Percentiles rank a stretch among this genome's conserved stretches.
Evolutionary conservation across 2,329 filamentous ascomycete species (phyloP).

Genomic region (Berkeleyomyces basicola): DNA sequence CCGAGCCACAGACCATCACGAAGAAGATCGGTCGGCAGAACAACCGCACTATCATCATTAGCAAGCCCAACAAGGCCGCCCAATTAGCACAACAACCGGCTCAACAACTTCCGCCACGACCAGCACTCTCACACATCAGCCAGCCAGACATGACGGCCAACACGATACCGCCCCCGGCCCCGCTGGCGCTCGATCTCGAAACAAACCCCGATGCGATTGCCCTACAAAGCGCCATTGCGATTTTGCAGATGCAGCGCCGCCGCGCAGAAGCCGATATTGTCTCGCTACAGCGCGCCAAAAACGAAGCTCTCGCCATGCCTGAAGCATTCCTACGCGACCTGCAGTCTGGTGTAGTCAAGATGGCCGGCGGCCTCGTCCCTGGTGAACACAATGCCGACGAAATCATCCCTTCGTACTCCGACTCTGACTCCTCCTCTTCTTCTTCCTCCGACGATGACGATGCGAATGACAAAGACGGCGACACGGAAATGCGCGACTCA

Average conservation of each 20-base stretch:
- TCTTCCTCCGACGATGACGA: constrained; percentile 18
- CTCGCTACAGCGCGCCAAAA: constrained; percentile 50
- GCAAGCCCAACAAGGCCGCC: neutral
- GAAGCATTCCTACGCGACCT: constrained; percentile 56
- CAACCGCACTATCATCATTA: constrained; percentile 13
- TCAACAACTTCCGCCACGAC: constrained; percentile 20
- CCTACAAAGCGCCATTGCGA: constrained; percentile 66
- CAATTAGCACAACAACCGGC: neutral
- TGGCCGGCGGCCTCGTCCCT: constrained; percentile 20
- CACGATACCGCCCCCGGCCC: constrained; percentile 30
- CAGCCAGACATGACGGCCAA: constrained; percentile 20
- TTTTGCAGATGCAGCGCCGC: constrained; percentile 71
- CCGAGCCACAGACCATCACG: constrained; percentile 10
- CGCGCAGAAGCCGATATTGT: constrained; percentile 62
- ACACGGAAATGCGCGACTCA: neutral
- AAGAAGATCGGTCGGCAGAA: neutral
- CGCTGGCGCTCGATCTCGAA: constrained; percentile 39
- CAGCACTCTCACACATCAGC: constrained; percentile 31
- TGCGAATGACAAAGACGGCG: constrained; percentile 18
- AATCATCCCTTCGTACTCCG: constrained; percentile 11
- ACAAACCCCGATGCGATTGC: constrained; percentile 76
- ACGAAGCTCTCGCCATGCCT: constrained; percentile 53
- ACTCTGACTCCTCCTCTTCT: constrained; percentile 19
- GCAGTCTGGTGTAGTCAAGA: constrained; percentile 39
- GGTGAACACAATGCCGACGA: constrained; percentile 9